Conservation (phyloP, 2,329 filamentous ascomycete genomes). For the Aspergillus sojae region DNA sequence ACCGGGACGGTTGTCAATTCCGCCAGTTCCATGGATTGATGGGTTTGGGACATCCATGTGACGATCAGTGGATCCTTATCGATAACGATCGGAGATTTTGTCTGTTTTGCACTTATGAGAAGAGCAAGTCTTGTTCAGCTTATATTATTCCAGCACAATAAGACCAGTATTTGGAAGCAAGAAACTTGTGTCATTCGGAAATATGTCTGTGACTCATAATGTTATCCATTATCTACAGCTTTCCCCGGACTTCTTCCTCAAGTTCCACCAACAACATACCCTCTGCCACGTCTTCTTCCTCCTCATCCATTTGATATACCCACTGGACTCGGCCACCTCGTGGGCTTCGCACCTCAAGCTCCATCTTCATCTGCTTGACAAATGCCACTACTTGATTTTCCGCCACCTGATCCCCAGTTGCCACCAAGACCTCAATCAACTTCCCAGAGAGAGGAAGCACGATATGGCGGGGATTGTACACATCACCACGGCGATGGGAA, state of each 20-base stretch:
- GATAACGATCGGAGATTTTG: background rate
- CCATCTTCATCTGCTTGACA: conserved; percentile 71
- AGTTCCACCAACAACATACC: conserved; percentile 57
- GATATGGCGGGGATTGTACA: conserved; percentile 54
- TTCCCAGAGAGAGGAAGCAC: conserved; percentile 61
- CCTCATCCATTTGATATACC: conserved; percentile 56
- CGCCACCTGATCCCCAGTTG: conserved; percentile 52
- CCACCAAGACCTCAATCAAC: conserved; percentile 61
- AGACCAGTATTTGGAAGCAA: background rate
- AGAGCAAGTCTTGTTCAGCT: background rate
- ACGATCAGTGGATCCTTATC: conserved; percentile 7
- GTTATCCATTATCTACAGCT: conserved; percentile 24
- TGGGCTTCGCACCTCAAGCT: conserved; percentile 61
- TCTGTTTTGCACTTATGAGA: no score
- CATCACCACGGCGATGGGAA: conserved; percentile 54
- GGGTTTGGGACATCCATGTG: conserved; percentile 3
- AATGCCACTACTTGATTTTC: conserved; percentile 60
- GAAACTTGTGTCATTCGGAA: background rate
- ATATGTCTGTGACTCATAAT: background rate
- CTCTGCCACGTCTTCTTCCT: conserved; percentile 56
- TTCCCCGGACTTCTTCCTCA: conserved; percentile 38
- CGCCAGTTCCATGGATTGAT: background rate
- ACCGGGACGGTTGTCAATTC: background rate
- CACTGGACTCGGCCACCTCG: conserved; percentile 53
- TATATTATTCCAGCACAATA: background rate